These are phyloP conservation scores for Fonsecaea erecta DNA, from an alignment of 2,329 filamentous ascomycete species.

Conservation along the genomic window DNA sequence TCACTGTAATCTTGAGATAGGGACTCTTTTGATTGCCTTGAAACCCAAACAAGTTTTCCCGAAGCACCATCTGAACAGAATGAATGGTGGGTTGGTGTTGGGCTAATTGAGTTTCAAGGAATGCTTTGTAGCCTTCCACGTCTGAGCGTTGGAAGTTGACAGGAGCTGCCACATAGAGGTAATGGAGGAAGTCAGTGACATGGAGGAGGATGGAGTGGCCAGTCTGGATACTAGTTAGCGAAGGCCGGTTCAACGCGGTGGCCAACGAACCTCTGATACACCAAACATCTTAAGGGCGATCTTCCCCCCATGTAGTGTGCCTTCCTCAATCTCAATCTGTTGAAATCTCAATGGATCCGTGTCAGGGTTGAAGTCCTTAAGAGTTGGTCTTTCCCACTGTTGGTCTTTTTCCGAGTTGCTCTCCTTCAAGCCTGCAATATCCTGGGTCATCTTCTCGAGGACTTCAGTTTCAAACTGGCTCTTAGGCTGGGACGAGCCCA, in stretches of 20 bases:
- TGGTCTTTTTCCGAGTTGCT: constrained; percentile 93
- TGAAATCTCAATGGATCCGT: constrained; percentile 83
- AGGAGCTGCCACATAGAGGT: constrained; percentile 90
- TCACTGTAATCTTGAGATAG: constrained; percentile 91
- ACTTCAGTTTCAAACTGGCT: constrained; percentile 93
- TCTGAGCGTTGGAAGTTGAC: constrained; percentile 78
- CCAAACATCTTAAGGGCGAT: constrained; percentile 90
- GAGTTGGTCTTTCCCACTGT: constrained; percentile 74
- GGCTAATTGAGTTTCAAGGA: constrained; percentile 78
- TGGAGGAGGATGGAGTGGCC: constrained; percentile 94
- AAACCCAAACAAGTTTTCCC: constrained; percentile 91
- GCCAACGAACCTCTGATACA: constrained; percentile 70
- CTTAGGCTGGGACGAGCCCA: constrained; percentile 78
- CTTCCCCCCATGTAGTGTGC: constrained; percentile 74
- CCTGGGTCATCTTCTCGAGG: constrained; percentile 92
- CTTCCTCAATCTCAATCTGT: constrained; percentile 93
- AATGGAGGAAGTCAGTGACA: constrained; percentile 94
- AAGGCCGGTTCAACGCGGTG: constrained; percentile 5
- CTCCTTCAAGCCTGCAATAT: constrained; percentile 82
- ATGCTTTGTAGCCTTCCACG: constrained; percentile 76
- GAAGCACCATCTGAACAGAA: constrained; percentile 78
- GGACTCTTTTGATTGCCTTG: constrained; percentile 90
- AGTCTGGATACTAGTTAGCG: constrained; percentile 44
- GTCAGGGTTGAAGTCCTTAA: constrained; percentile 65
- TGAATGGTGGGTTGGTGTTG: constrained; percentile 75